These are phyloP conservation scores for Dovyalis caffra DNA, from an alignment of 345 rosid genomes.

Conservation along the genomic window DNA sequence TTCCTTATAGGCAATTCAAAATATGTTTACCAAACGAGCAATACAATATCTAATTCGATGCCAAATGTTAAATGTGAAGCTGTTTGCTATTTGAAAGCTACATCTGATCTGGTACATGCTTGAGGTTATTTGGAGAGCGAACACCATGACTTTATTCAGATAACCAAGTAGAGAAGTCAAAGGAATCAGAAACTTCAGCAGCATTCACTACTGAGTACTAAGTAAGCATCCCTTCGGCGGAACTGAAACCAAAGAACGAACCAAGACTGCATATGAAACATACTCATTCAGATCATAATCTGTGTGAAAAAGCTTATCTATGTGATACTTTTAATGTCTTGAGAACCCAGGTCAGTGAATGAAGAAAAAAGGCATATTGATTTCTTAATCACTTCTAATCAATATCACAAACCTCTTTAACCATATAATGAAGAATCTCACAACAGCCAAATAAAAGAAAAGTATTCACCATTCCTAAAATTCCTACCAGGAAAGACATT, in stretches of 20 bases:
- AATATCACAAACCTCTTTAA: constrained; percentile 11
- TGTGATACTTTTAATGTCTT: background rate
- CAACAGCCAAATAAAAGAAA: constrained; percentile 2
- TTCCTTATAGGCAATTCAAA: background rate
- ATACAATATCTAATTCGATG: background rate
- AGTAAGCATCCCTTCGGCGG: background rate
- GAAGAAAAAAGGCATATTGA: background rate
- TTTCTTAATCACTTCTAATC: background rate
- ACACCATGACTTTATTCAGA: background rate
- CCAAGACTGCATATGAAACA: background rate
- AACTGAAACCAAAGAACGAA: background rate
- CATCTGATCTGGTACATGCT: background rate
- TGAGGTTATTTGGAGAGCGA: background rate
- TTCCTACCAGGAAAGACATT: constrained; percentile 12
- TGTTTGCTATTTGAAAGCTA: background rate
- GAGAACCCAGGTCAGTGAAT: background rate
- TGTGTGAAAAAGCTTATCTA: background rate
- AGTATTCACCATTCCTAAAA: constrained; percentile 14
- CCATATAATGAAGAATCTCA: background rate
- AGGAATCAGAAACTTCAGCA: background rate
- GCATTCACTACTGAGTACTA: background rate
- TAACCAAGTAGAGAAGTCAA: background rate
- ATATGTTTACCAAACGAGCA: background rate
- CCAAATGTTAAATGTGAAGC: background rate
- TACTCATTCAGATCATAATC: background rate